phyloP scores from a whole-genome alignment of 2,329 filamentous ascomycete genomes.

The Lanzia echinophila region DNA sequence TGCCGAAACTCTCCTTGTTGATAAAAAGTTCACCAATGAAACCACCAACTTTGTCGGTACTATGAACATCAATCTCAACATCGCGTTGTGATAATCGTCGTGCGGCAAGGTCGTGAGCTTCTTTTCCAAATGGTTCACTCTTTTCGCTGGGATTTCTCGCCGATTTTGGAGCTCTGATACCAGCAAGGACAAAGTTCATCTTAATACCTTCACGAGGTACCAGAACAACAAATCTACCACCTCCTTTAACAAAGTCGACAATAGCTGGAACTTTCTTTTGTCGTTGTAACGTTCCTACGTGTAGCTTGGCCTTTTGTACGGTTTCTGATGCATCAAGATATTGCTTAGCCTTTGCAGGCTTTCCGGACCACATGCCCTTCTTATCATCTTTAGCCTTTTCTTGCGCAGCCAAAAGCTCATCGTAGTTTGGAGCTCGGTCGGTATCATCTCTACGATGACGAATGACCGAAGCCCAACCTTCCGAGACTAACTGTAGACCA shows the following conservation, averaged over 20 bases:
- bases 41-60: conserved; percentile 91
- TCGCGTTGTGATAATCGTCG: conserved; percentile 87
- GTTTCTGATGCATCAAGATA: conserved; percentile 89
- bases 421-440: conserved; percentile 89
- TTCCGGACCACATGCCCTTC: conserved; percentile 93
- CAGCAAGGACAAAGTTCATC: conserved; percentile 88
- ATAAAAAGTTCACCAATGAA: conserved; percentile 95
- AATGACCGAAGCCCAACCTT: conserved; percentile 89
- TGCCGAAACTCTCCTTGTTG: conserved; percentile 92
- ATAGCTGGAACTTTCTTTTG: conserved; percentile 90
- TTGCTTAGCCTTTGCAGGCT: conserved; percentile 74
- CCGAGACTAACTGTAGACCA: conserved; percentile 77
- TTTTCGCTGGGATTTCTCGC: conserved; percentile 71
- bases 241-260: conserved; percentile 97
- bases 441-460: conserved; percentile 92
- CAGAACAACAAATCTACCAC: conserved; percentile 85
- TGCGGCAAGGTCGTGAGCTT: conserved; percentile 87
- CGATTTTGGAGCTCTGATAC: conserved; percentile 83
- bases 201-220: conserved; percentile 91
- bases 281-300: conserved; percentile 77
- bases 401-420: conserved; percentile 75
- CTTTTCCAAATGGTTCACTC: conserved; percentile 89
- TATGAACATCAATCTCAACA: conserved; percentile 90
- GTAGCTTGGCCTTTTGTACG: conserved; percentile 91
- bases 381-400: conserved; percentile 77